A percentile compares a stretch with the other conserved stretches of the same genome.
phyloP scores from a whole-genome alignment of 1,284 basidiomycete genomes.

The Irpex lacteus region DNA sequence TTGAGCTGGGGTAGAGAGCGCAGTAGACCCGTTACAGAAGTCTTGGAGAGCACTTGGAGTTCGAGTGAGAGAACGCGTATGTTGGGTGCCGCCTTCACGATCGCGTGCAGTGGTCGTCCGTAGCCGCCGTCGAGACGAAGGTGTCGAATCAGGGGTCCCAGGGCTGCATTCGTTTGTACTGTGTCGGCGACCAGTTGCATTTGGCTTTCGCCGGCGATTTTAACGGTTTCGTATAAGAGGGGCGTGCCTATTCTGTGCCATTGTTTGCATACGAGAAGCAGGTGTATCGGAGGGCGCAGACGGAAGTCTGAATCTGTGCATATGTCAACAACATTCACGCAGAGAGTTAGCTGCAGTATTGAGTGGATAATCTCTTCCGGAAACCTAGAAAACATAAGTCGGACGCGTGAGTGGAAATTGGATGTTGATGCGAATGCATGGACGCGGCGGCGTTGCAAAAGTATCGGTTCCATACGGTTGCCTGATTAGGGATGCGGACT shows the following conservation, averaged over 20 bases:
- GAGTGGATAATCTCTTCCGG: no score
- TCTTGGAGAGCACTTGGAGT: background rate
- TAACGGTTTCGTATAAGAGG: conserved; percentile 3
- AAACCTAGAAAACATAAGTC: no score
- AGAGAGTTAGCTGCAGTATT: no score
- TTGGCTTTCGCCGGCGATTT: background rate
- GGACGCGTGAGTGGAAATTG: no score
- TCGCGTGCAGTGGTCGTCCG: background rate
- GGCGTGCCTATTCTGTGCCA: conserved; percentile 7
- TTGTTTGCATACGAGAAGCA: conserved; percentile 9
- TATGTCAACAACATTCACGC: no score
- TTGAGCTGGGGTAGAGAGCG: background rate
- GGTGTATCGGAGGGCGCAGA: background rate
- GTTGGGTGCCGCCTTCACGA: conserved; percentile 1
- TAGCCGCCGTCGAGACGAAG: conserved; percentile 5
- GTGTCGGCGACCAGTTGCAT: background rate
- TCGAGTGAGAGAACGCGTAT: conserved; percentile 2
- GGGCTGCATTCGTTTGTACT: background rate
- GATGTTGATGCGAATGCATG: no score
- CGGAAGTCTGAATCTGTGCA: background rate
- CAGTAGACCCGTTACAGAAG: background rate
- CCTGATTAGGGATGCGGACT: no score
- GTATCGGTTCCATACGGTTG: no score
- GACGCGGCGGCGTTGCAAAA: no score
- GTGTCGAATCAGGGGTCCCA: conserved; percentile 2